Conservation (phyloP, 768 basidiomycete genomes). For the Termitomyces sp. region DNA sequence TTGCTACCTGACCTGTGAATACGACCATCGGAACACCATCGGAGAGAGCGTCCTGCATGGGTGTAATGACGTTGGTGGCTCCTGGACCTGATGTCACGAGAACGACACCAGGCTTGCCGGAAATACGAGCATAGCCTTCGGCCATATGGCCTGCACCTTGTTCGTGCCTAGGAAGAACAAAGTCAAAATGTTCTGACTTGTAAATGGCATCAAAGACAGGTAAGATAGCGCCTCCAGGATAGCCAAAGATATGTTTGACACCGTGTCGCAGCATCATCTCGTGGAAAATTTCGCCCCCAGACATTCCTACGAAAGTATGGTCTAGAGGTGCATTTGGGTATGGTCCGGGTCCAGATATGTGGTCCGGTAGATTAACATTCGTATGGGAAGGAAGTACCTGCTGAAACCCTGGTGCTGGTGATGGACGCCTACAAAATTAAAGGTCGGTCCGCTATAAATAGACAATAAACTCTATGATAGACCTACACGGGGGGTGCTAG, state of each 20-base stretch:
- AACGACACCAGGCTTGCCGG: slow-evolving; percentile 95
- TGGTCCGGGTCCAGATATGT: slow-evolving; percentile 31
- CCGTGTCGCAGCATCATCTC: slow-evolving; percentile 99
- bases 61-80: slow-evolving; percentile 95
- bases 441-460: slow-evolving; percentile 6
- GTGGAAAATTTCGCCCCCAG: slow-evolving; percentile 97
- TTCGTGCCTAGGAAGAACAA: slow-evolving; percentile 93
- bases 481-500: slow-evolving; percentile 57
- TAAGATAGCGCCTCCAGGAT: slow-evolving; percentile 96
- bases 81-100: slow-evolving; percentile 98
- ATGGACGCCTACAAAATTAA: slow-evolving; percentile 45
- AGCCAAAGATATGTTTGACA: slow-evolving; percentile 96
- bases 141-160: slow-evolving; percentile 99
- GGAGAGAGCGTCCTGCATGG: slow-evolving; percentile 95
- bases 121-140: slow-evolving; percentile 96
- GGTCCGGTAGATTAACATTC: slow-evolving; percentile 24
- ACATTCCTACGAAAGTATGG: slow-evolving; percentile 87
- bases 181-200: slow-evolving; percentile 91
- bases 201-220: slow-evolving; percentile 99
- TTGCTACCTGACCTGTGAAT: slow-evolving; percentile 97
- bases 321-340: slow-evolving; percentile 54
- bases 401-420: slow-evolving; percentile 51
- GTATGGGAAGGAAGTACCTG: slow-evolving; percentile 32
- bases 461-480: background rate
- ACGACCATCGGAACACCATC: slow-evolving; percentile 95